Evolutionary conservation across 2,329 filamentous ascomycete species (phyloP).

Genomic region (Colletotrichum karsti): DNA sequence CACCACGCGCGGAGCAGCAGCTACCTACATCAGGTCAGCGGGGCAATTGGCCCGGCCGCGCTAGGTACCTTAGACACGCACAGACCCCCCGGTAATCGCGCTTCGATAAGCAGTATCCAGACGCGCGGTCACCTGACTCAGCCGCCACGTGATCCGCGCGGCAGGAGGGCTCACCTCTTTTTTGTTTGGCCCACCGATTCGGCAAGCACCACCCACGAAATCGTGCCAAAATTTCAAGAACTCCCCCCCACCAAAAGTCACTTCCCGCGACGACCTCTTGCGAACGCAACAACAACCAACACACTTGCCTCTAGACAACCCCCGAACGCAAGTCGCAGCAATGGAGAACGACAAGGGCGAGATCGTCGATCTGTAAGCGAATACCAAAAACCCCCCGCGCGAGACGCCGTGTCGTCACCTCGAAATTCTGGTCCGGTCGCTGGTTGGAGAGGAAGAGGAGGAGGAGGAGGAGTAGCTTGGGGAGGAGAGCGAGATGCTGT

Average conservation of each 20-base stretch:
- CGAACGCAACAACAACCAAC: constrained; percentile 33
- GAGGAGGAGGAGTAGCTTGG: neutral
- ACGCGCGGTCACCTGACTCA: constrained; percentile 45
- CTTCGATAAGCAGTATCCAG: no score
- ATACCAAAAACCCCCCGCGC: constrained; percentile 24
- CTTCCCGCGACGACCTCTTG: constrained; percentile 25
- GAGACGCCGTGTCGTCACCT: constrained; percentile 2
- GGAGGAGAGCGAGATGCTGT: neutral
- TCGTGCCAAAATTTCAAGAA: constrained; percentile 20
- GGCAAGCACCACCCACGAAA: constrained; percentile 28
- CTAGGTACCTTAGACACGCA: neutral
- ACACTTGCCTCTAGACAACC: constrained; percentile 40
- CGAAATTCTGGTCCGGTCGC: neutral
- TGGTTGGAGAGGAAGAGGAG: neutral
- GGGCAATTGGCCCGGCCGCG: neutral
- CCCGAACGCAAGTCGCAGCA: constrained; percentile 59
- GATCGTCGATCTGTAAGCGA: constrained; percentile 95
- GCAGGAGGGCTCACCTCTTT: no score
- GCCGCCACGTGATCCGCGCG: constrained; percentile 36
- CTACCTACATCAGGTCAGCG: no score
- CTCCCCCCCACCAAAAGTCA: constrained; percentile 12
- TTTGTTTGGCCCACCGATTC: constrained; percentile 33
- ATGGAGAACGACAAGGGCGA: constrained; percentile 99
- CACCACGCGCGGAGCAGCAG: neutral
- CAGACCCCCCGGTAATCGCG: neutral